Percentiles rank a stretch among this genome's conserved stretches.
Conservation (phyloP, 768 basidiomycete species). For the Termitomyces sp. region DNA sequence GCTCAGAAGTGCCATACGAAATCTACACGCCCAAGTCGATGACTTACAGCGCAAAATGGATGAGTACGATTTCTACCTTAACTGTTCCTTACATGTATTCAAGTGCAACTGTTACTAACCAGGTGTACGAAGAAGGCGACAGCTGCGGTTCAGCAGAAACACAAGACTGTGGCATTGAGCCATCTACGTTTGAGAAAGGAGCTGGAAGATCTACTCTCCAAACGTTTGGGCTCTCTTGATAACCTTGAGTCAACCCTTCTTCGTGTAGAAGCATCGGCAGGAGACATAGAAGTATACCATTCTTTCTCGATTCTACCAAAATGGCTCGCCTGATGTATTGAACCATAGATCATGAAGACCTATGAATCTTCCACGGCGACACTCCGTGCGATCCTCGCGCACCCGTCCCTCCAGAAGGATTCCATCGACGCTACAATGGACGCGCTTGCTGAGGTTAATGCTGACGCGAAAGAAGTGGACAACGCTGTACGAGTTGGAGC, state of each 20-base stretch:
- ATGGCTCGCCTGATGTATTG: background rate
- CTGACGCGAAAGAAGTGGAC: conserved; percentile 80
- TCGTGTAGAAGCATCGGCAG: conserved; percentile 84
- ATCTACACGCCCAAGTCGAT: conserved; percentile 65
- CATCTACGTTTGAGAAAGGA: conserved; percentile 80
- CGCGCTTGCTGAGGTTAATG: conserved; percentile 75
- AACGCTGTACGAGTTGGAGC: conserved; percentile 67
- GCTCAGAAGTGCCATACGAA: conserved; percentile 64
- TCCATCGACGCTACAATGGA: conserved; percentile 85
- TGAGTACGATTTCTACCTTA: conserved; percentile 41
- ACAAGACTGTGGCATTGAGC: conserved; percentile 67
- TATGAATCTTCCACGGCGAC: conserved; percentile 84
- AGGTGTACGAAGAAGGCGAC: conserved; percentile 69
- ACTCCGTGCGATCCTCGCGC: conserved; percentile 65
- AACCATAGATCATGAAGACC: conserved; percentile 65
- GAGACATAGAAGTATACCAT: conserved; percentile 71
- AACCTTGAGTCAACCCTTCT: conserved; percentile 74
- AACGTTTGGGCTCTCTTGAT: conserved; percentile 68
- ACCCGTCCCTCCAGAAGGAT: conserved; percentile 76
- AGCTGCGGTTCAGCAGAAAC: conserved; percentile 59
- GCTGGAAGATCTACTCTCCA: conserved; percentile 69
- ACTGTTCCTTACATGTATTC: background rate
- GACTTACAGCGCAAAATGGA: conserved; percentile 66
- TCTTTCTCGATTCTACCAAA: background rate
- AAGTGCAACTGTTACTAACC: background rate